Conservation (phyloP, 2,329 filamentous ascomycete genomes). For the Cladosporium halotolerans region DNA sequence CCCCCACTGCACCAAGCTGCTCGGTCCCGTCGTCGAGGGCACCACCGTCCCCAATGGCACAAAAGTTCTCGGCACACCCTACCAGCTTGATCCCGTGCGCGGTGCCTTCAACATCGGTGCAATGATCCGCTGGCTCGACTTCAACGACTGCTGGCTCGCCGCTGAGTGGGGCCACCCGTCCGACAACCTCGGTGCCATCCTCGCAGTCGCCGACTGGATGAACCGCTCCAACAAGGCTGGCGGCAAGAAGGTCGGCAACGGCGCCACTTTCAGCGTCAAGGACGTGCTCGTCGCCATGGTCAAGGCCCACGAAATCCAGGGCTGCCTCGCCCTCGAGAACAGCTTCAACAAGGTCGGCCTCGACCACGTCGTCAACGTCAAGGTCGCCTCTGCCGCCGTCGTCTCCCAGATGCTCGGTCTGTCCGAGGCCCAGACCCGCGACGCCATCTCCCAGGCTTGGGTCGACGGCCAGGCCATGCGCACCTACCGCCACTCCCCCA, state of each 20-base stretch:
- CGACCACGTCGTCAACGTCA: constrained; percentile 96
- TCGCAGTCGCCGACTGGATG: constrained; percentile 95
- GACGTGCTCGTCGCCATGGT: constrained; percentile 91
- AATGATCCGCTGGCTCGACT: constrained; percentile 98
- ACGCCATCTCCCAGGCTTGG: constrained; percentile 95
- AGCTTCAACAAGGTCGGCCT: constrained; percentile 98
- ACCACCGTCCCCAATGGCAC: constrained; percentile 88
- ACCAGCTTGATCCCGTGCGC: constrained; percentile 90
- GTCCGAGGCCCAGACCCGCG: constrained; percentile 81
- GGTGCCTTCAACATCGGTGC: constrained; percentile 98
- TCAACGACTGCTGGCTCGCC: constrained; percentile 99
- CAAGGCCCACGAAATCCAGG: constrained; percentile 98
- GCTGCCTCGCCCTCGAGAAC: constrained; percentile 92
- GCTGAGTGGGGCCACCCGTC: constrained; percentile 99
- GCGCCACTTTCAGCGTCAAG: constrained; percentile 78
- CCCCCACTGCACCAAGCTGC: constrained; percentile 90
- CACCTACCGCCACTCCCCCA: constrained; percentile 94
- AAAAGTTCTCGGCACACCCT: constrained; percentile 84
- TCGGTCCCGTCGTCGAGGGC: constrained; percentile 85
- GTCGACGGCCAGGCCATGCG: constrained; percentile 93
- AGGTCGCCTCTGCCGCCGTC: constrained; percentile 90
- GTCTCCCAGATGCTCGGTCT: constrained; percentile 93
- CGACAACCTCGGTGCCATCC: constrained; percentile 94
- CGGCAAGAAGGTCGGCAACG: constrained; percentile 57
- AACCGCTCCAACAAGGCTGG: constrained; percentile 88